Evolutionary conservation across 2,329 filamentous ascomycete genomes (phyloP).

Genomic region (Periconia sp.): DNA sequence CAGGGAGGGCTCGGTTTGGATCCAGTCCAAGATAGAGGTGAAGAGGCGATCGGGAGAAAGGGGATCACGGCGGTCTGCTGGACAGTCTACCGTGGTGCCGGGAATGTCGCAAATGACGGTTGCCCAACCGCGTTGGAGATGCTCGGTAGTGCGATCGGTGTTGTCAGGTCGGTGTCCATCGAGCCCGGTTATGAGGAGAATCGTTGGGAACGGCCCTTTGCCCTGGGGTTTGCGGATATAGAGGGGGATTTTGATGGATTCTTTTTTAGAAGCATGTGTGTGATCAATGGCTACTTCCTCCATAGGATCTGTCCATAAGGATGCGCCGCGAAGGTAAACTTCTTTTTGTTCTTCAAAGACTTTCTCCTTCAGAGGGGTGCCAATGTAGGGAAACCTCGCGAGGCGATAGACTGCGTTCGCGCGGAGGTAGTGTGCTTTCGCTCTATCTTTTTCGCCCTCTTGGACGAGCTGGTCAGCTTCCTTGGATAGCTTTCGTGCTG

Average conservation of each 20-base stretch:
- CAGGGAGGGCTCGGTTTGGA: constrained; percentile 47
- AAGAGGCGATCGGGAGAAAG: constrained; percentile 55
- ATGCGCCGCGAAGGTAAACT: constrained; percentile 59
- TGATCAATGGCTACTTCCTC: constrained; percentile 64
- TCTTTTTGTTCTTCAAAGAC: constrained; percentile 69
- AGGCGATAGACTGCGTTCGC: constrained; percentile 73
- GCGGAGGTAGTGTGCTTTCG: constrained; percentile 65
- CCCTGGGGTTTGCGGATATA: constrained; percentile 62
- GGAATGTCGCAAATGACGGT: constrained; percentile 58
- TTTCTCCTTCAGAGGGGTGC: constrained; percentile 54
- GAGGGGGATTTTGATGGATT: constrained; percentile 60
- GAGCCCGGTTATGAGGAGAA: constrained; percentile 59
- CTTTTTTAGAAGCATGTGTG: constrained; percentile 50
- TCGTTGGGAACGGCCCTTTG: constrained; percentile 49
- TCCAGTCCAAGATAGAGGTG: constrained; percentile 55
- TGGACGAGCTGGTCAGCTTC: constrained; percentile 54
- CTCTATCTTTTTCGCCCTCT: constrained; percentile 50
- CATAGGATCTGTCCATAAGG: constrained; percentile 54
- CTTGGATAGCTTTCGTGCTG: constrained; percentile 58
- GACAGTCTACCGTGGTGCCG: constrained; percentile 57
- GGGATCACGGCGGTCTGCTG: constrained; percentile 52
- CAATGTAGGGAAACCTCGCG: constrained; percentile 65
- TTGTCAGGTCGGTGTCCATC: constrained; percentile 60
- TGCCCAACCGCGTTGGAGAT: constrained; percentile 51
- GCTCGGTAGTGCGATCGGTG: constrained; percentile 48